Evolutionary conservation across 345 rosid species (phyloP), one percentile per base, ranked within the genome.

Genomic region (Erucastrum elatum): DNA sequence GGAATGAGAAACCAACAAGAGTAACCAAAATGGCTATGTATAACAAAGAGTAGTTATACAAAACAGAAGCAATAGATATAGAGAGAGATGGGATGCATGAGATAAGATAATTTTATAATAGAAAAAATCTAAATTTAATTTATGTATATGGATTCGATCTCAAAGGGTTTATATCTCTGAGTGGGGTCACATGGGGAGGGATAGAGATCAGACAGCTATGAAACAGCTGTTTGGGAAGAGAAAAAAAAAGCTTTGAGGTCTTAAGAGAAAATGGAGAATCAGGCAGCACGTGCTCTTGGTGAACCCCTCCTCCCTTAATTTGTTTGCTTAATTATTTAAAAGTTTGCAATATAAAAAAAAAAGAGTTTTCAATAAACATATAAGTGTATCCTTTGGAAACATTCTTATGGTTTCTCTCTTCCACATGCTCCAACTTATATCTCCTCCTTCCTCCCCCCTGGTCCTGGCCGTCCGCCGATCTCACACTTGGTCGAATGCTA

Each of bases 171-270:
- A 34, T 75, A 75, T 75, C 71, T 70, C 76, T 34, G 64, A 80
- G 80, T 80, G 72, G 83, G 83, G 83, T 75, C 80, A 75, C 83
- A 80, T 80, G 83, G 80, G 71, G 64, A 11, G 77, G 17, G 41
- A 59, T 25, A 68, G 82, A 75, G 83, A 80, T 80, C 80, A 76
- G 77, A 80, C 80, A 80, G 83, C 83, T 80, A 60, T 65, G 68
- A 25, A 65, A 75, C 72, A 75, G 80, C 83, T 80, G 79, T 75
- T 75, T 70, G 56, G 26, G 53, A 39, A 66, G 34, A n/a, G 46
- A 21, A 30, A 68, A 34, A 30, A 68, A 34, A 68, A 74, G 61
- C 37, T 62, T 37, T 21, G 66, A 37, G 66, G 74, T 79, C 70
- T 79, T 68, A 8, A 62, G 78, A 68, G 59, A 30, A 74, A 74